These are phyloP conservation scores for Logfia minima DNA, from an alignment of 129 eudicot species.

Conservation along the genomic window DNA sequence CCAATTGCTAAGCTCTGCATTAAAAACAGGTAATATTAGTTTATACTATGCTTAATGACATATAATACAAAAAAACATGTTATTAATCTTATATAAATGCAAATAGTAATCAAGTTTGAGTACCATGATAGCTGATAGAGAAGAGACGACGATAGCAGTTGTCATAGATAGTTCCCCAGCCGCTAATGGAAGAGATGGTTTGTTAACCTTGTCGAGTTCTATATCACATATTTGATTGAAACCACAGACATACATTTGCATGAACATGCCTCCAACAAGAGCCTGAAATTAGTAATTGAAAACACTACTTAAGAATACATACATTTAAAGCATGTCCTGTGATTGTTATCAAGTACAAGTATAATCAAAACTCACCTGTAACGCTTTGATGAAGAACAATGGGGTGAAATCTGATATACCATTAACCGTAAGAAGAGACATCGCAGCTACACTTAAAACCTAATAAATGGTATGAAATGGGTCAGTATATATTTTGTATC, in stretches of 20 bases:
- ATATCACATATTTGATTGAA: conserved; percentile 33
- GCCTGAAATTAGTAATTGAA: conserved; percentile 20
- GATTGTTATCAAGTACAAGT: background rate
- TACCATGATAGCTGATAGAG: conserved; percentile 33
- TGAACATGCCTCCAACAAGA: conserved; percentile 32
- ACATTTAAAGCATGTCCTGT: background rate
- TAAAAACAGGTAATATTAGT: background rate
- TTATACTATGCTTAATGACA: background rate
- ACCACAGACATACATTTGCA: conserved; percentile 37
- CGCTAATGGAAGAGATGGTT: conserved; percentile 33
- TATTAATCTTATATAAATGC: background rate
- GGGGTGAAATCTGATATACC: conserved; percentile 26
- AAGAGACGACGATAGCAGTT: conserved; percentile 22
- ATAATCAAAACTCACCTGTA: conserved; percentile 18
- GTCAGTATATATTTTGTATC: background rate
- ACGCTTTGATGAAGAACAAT: conserved; percentile 15
- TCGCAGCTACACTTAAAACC: conserved; percentile 28
- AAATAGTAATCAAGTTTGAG: background rate
- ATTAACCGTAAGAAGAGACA: conserved; percentile 32
- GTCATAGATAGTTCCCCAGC: conserved; percentile 31
- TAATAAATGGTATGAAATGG: background rate
- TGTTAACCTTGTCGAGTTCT: conserved; percentile 39
- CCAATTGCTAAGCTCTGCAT: conserved; percentile 21
- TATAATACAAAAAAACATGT: background rate
- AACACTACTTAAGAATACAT: background rate